Conservation (phyloP, 805 yeast species). For the Yarrowia sp. region DNA sequence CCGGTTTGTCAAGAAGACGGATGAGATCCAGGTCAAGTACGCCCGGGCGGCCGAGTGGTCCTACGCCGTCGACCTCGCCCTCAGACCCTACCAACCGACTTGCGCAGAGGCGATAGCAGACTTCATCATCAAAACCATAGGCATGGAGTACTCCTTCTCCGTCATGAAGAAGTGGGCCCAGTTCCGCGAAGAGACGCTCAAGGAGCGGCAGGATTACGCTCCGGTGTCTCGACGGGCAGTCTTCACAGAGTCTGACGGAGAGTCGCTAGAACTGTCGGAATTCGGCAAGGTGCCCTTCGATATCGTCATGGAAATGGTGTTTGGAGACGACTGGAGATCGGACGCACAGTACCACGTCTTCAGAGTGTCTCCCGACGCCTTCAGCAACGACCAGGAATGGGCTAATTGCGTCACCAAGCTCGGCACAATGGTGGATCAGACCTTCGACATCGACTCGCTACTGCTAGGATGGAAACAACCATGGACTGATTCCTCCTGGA, state of each 20-base stretch:
- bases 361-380: constrained; percentile 4
- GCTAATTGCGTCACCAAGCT: constrained; percentile 2
- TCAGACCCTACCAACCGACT: neutral
- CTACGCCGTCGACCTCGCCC: neutral
- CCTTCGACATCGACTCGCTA: constrained; percentile 3
- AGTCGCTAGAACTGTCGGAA: neutral
- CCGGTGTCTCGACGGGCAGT: neutral
- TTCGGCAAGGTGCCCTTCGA: neutral
- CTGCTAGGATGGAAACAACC: constrained; percentile 18
- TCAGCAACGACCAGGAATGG: constrained; percentile 13
- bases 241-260: constrained; percentile 7
- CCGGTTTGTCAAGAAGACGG: neutral
- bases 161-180: constrained; percentile 8
- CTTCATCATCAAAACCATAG: neutral
- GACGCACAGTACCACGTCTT: neutral
- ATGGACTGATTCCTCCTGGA: neutral
- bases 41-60: constrained; percentile 12
- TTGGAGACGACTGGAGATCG: constrained; percentile 10
- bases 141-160: constrained; percentile 5
- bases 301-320: constrained; percentile 12
- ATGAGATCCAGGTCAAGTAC: neutral
- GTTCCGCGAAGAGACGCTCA: constrained; percentile 7
- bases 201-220: neutral
- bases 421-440: constrained; percentile 1
- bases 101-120: constrained; percentile 17